Conservation (phyloP, 257 asterid genomes). For the Solanum virginianum region DNA sequence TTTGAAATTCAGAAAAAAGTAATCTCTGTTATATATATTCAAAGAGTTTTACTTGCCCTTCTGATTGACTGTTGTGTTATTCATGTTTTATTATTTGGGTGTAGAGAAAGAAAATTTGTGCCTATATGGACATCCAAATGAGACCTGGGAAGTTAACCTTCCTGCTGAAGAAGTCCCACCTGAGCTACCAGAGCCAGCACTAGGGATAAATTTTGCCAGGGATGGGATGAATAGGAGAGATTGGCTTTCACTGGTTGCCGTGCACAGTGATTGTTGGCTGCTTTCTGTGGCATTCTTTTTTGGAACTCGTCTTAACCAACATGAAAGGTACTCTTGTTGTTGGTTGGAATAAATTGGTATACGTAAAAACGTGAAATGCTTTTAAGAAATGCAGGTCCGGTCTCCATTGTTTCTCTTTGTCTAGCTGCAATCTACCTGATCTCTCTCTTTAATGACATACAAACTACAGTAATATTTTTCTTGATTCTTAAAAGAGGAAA, state of each 20-base stretch:
- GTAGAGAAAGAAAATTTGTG: constrained; percentile 91
- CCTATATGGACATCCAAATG: constrained; percentile 78
- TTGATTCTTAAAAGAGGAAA: background rate
- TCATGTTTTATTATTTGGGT: background rate
- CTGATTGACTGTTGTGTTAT: background rate
- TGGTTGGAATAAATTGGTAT: background rate
- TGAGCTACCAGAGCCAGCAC: constrained; percentile 95
- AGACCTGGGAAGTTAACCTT: constrained; percentile 82
- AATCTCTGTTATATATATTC: too few relatives aligned
- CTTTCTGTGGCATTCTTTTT: constrained; percentile 84
- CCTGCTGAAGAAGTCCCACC: constrained; percentile 99
- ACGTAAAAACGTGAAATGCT: background rate
- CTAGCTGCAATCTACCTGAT: background rate
- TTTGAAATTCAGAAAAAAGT: background rate
- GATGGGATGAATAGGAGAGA: constrained; percentile 86
- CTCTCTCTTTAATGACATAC: background rate
- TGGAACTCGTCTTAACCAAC: constrained; percentile 79
- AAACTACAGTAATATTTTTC: background rate
- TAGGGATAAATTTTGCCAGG: constrained; percentile 89
- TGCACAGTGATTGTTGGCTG: constrained; percentile 95
- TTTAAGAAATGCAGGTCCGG: background rate
- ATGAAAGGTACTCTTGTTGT: constrained; percentile 45
- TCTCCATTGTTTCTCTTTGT: background rate
- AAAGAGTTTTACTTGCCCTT: too few relatives aligned
- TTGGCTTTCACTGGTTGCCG: constrained; percentile 90